A percentile compares a stretch with the other conserved stretches of the same genome.
These are phyloP conservation scores for Neurospora sp. DNA, from an alignment of 495 filamentous ascomycete genomes.

Conservation along the genomic window DNA sequence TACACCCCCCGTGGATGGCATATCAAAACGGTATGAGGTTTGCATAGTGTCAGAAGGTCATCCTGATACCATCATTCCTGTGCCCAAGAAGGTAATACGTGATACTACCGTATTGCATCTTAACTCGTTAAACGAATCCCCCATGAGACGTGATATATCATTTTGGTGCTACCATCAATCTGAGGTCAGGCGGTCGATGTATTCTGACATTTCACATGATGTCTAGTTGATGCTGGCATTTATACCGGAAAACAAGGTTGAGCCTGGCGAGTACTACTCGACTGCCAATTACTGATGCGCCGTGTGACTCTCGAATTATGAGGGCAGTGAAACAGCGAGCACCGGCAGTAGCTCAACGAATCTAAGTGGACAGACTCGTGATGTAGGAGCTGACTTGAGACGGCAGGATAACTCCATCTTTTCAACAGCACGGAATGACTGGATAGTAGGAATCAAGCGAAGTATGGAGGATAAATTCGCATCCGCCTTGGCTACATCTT, in stretches of 20 bases:
- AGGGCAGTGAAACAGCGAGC: background rate
- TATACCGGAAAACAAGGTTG: background rate
- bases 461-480: background rate
- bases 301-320: background rate
- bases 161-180: background rate
- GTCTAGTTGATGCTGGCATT: background rate
- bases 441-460: background rate
- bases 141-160: background rate
- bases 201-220: background rate
- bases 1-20: background rate
- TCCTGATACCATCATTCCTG: background rate
- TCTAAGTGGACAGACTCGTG: background rate
- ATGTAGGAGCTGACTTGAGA: background rate
- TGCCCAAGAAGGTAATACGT: background rate
- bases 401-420: background rate
- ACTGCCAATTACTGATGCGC: background rate
- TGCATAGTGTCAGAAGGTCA: background rate
- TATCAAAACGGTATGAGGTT: background rate
- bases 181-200: background rate
- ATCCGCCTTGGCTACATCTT: background rate
- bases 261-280: background rate
- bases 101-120: background rate
- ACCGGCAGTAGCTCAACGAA: background rate
- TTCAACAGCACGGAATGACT: background rate
- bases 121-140: background rate